Evolutionary conservation across 805 yeast genomes (phyloP).

Genomic region (Maudiozyma pseudohumilis): DNA sequence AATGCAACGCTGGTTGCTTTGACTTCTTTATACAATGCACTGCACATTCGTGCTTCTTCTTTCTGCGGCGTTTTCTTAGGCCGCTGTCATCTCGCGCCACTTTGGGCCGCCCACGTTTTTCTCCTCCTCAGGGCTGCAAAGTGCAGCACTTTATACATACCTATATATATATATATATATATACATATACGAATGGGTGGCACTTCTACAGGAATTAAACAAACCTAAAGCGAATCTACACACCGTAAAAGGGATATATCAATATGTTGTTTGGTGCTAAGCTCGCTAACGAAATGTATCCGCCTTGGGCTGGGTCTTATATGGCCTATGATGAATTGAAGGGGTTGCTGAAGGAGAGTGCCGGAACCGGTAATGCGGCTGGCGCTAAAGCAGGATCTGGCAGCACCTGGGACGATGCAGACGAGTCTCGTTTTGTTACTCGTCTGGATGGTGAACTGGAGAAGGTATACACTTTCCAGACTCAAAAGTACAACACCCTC

Average conservation of each 20-base stretch:
- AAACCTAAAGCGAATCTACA: too few species aligned
- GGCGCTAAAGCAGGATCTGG: constrained; percentile 11
- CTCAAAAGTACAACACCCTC: constrained; percentile 55
- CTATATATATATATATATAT: neutral
- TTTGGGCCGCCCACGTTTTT: too few species aligned
- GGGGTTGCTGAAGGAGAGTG: constrained; percentile 59
- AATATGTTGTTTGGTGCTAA: constrained; percentile 80
- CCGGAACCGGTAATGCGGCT: constrained; percentile 32
- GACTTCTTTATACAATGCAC: too few species aligned
- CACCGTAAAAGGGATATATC: too few species aligned
- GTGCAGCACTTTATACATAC: neutral
- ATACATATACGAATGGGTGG: neutral
- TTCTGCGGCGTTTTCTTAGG: too few species aligned
- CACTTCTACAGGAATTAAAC: too few species aligned
- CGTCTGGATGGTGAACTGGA: constrained; percentile 61
- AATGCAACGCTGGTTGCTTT: too few species aligned
- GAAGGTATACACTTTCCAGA: constrained; percentile 67
- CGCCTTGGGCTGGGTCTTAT: constrained; percentile 79
- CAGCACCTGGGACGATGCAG: constrained; percentile 53
- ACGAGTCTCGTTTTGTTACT: constrained; percentile 59
- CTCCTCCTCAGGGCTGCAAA: too few species aligned
- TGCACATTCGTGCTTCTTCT: too few species aligned
- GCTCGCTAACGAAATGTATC: constrained; percentile 68
- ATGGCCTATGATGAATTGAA: constrained; percentile 57
- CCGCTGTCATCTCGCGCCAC: too few species aligned